Conservation (phyloP, 768 basidiomycete species). For the Pisolithus marmoratus region DNA sequence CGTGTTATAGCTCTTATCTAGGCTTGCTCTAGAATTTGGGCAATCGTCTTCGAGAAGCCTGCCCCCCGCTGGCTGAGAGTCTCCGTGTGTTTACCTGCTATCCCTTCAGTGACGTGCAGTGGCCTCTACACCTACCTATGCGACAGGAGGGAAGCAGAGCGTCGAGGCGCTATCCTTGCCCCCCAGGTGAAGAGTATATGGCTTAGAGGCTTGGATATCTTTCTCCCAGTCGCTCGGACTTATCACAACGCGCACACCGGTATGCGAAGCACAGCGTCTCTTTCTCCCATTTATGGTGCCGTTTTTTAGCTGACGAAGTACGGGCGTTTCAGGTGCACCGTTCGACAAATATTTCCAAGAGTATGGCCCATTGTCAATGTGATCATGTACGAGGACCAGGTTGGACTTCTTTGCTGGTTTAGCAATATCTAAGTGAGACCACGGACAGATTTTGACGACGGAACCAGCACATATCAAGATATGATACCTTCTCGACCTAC, state of each 20-base stretch:
- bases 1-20: constrained; percentile 13
- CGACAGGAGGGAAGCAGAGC: constrained; percentile 16
- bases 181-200: constrained; percentile 29
- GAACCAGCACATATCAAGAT: constrained; percentile 47
- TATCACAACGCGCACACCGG: constrained; percentile 25
- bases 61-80: constrained; percentile 13
- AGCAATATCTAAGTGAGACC: neutral
- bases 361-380: constrained; percentile 30
- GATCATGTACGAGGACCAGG: constrained; percentile 35
- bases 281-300: neutral
- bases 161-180: constrained; percentile 16
- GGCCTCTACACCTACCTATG: constrained; percentile 45
- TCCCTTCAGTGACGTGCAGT: constrained; percentile 16
- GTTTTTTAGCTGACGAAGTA: neutral
- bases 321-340: constrained; percentile 8
- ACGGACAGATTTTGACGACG: constrained; percentile 35
- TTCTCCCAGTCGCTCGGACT: constrained; percentile 17
- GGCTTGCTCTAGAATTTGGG: constrained; percentile 10
- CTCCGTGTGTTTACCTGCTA: constrained; percentile 15
- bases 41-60: constrained; percentile 4
- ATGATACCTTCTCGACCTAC: neutral
- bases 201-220: constrained; percentile 33
- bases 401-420: constrained; percentile 10
- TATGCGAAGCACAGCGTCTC: constrained; percentile 5
- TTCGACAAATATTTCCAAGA: constrained; percentile 16